phyloP scores from a whole-genome alignment of 2,329 filamentous ascomycete species.

The Stromatinia cepivora region DNA sequence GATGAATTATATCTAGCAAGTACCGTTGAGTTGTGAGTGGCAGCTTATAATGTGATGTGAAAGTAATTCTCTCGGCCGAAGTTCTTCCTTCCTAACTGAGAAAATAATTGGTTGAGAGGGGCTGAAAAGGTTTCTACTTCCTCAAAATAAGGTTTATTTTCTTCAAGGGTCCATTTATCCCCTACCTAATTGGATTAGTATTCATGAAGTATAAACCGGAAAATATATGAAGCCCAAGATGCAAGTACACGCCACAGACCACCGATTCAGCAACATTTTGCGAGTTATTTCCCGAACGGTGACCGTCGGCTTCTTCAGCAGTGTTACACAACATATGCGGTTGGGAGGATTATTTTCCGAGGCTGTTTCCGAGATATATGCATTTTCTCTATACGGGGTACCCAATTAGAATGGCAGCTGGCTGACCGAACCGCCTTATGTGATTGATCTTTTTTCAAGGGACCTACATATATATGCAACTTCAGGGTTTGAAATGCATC shows the following conservation, averaged over 20 bases:
- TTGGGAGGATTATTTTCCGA: not conserved
- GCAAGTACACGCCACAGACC: not conserved
- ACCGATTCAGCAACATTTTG: not conserved
- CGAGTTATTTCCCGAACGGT: not conserved
- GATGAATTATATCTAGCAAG: not conserved
- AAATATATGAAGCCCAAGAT: slow-evolving; percentile 1
- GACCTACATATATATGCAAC: too few relatives aligned
- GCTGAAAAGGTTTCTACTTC: not conserved
- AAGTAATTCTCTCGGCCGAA: not conserved
- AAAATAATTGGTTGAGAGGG: slow-evolving; percentile 1
- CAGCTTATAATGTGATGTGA: not conserved
- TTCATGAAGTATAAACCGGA: not conserved
- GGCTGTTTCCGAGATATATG: not conserved
- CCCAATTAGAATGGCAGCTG: slow-evolving; percentile 5
- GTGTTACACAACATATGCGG: not conserved
- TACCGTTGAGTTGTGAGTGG: not conserved
- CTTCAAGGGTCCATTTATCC: not conserved
- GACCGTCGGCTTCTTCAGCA: not conserved
- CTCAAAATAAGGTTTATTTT: slow-evolving; percentile 7
- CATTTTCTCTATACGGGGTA: not conserved
- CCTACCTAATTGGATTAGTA: not conserved
- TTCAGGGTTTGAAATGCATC: not conserved
- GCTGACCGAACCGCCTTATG: not conserved
- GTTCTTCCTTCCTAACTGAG: not conserved
- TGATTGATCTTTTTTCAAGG: too few relatives aligned